Percentiles rank a stretch among this genome's conserved stretches.
These are phyloP conservation scores for Boletellus ananiceps DNA, from an alignment of 768 basidiomycete genomes.

Conservation along the genomic window DNA sequence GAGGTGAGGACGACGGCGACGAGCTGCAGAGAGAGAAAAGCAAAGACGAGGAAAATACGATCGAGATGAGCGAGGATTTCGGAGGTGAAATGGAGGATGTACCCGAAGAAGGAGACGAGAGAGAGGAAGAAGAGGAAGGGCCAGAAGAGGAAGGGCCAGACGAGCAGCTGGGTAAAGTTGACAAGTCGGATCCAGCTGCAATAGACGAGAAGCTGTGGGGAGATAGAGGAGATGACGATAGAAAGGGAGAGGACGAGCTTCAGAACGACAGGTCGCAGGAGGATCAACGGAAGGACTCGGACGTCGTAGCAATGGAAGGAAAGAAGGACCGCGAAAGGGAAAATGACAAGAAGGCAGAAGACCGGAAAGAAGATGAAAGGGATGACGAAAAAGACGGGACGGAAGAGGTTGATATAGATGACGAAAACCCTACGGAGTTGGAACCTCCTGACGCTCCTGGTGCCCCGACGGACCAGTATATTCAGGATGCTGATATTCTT, in stretches of 20 bases:
- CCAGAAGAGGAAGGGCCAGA: conserved; percentile 58
- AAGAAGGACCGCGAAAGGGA: conserved; percentile 32
- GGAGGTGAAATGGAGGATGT: conserved; percentile 84
- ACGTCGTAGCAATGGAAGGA: conserved; percentile 78
- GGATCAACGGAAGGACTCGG: conserved; percentile 45
- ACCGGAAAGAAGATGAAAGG: conserved; percentile 23
- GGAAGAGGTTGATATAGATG: conserved; percentile 11
- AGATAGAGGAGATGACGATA: conserved; percentile 63
- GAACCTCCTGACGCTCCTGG: conserved; percentile 50
- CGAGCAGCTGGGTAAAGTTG: conserved; percentile 79
- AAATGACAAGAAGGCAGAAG: conserved; percentile 33
- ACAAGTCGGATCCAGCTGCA: conserved; percentile 74
- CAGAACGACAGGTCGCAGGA: conserved; percentile 57
- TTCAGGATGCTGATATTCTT: conserved; percentile 76
- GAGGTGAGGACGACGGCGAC: conserved; percentile 51
- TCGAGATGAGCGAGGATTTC: conserved; percentile 91
- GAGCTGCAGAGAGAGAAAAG: conserved; percentile 34
- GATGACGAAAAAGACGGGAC: conserved; percentile 29
- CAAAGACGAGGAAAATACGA: conserved; percentile 64
- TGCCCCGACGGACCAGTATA: conserved; percentile 67
- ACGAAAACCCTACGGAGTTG: conserved; percentile 39
- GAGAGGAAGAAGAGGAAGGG: conserved; percentile 51
- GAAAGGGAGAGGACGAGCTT: conserved; percentile 46
- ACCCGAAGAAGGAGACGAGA: conserved; percentile 45
- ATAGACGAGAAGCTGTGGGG: conserved; percentile 98